Percentiles rank a stretch among this genome's conserved stretches.
These are phyloP conservation scores for Bromus sterilis DNA, from an alignment of 176 grass and related monocot genomes.

Conservation along the genomic window DNA sequence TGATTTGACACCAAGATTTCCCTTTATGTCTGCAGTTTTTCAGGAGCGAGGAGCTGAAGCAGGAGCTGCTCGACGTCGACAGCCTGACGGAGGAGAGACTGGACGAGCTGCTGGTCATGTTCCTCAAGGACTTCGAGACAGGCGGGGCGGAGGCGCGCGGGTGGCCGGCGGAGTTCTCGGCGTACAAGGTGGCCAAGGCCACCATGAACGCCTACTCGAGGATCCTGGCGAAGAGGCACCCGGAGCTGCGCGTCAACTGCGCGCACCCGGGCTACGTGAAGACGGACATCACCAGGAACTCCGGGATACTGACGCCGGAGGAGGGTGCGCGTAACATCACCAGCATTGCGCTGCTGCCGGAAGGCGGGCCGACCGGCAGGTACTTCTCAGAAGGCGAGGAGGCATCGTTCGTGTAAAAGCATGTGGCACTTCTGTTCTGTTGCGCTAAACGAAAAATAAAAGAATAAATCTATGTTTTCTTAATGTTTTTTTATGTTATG, in stretches of 20 bases:
- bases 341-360: slow-evolving; percentile 30
- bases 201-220: slow-evolving; percentile 46
- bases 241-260: slow-evolving; percentile 38
- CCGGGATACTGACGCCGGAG: slow-evolving; percentile 23
- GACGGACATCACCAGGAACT: slow-evolving; percentile 37
- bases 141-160: slow-evolving; percentile 1
- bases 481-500: too few relatives aligned
- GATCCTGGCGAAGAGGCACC: slow-evolving; percentile 40
- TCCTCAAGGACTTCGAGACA: slow-evolving; percentile 39
- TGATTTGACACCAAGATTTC: background rate
- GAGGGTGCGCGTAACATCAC: slow-evolving; percentile 38
- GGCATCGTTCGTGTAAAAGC: slow-evolving; percentile 14
- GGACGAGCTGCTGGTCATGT: slow-evolving; percentile 29
- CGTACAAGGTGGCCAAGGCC: slow-evolving; percentile 53
- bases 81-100: slow-evolving; percentile 38
- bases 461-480: too few relatives aligned
- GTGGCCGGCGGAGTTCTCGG: slow-evolving; percentile 25
- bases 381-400: slow-evolving; percentile 28
- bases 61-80: slow-evolving; percentile 28
- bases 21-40: background rate
- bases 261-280: slow-evolving; percentile 50
- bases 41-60: slow-evolving; percentile 35
- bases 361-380: slow-evolving; percentile 29
- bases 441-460: background rate
- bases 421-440: background rate